Base-by-base conservation (phyloP, 345 rosid genomes). In the Acer campestre region DNA sequence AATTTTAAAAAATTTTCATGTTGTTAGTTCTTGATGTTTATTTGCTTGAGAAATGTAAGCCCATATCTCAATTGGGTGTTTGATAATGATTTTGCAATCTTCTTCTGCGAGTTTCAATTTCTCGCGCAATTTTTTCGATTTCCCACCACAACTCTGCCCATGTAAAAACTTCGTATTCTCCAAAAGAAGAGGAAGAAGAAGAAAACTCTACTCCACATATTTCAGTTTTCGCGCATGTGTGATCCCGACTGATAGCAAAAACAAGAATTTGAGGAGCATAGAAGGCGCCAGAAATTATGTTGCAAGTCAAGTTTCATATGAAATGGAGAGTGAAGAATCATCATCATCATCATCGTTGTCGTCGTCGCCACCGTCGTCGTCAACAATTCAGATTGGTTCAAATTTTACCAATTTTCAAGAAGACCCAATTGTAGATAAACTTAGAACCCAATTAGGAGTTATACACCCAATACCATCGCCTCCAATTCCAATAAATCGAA, bases 391-490 rank as follows among this genome's bases (percentile, higher is more conserved):
- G 7, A 59, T 82, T 5, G 71, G 56, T 14, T 83, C 88, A 35
- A 87, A 82, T 84, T 94, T 94, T 74, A 83, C 92, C 38, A 83
- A 59, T 59, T 92, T 88, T 65, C 85, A 81, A 66, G 94, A 94
- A 78, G 99, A 96, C 71, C 98, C 99, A 5, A 86, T 94, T 14
- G 95, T 96, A 51, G 90, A 89, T 73, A 96, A 96, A 88, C 90
- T 96, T 31, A 86, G 97, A 86, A 92, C 98, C 23, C 97, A 94
- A 56, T 80, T 96, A 18, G 99, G 99, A 48, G 93, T 75, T 12
- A 88, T 96, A 44, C 99, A 94, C 27, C 99, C 99, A 23, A 88
- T 96, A 35, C 99, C 99, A 0, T 86, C 99, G 4, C 97, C 98
- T 35, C 97, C 97, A 0, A 94, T 97, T 48, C 97, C 97, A 0